phyloP scores from a whole-genome alignment of 2,329 filamentous ascomycete genomes.

The Monosporascus ibericus region DNA sequence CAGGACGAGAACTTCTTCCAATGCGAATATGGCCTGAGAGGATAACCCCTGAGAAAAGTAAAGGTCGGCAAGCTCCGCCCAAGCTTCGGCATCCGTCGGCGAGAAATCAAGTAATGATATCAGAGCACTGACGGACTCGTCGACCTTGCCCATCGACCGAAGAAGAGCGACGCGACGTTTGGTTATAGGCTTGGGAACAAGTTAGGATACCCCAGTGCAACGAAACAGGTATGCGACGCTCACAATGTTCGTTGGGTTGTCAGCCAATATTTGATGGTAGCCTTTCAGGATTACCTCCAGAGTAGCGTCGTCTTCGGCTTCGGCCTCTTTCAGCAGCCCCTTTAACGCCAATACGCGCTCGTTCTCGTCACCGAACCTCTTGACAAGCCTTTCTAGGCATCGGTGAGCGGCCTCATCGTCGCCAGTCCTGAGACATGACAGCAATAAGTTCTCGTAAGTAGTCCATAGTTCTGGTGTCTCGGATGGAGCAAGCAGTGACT shows the following conservation, averaged over 20 bases:
- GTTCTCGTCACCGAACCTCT: slow-evolving; percentile 77
- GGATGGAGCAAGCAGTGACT: slow-evolving; percentile 46
- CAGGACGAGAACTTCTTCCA: slow-evolving; percentile 85
- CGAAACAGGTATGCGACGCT: slow-evolving; percentile 25
- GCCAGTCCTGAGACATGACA: slow-evolving; percentile 77
- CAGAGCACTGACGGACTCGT: slow-evolving; percentile 70
- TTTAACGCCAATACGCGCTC: slow-evolving; percentile 79
- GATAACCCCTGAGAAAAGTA: slow-evolving; percentile 77
- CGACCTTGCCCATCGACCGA: slow-evolving; percentile 60
- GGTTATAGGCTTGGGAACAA: slow-evolving; percentile 58
- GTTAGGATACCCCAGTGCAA: slow-evolving; percentile 2
- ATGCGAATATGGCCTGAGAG: slow-evolving; percentile 75
- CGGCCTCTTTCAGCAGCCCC: slow-evolving; percentile 80
- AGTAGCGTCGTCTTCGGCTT: slow-evolving; percentile 58
- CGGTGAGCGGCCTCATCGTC: slow-evolving; percentile 72
- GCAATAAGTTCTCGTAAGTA: slow-evolving; percentile 78
- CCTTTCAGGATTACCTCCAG: slow-evolving; percentile 66
- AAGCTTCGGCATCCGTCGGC: slow-evolving; percentile 87
- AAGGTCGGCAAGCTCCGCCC: slow-evolving; percentile 84
- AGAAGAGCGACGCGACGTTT: slow-evolving; percentile 82
- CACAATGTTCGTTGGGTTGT: slow-evolving; percentile 76
- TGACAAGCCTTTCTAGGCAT: slow-evolving; percentile 68
- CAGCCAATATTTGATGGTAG: slow-evolving; percentile 69
- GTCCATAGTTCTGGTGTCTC: slow-evolving; percentile 81
- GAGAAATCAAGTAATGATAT: slow-evolving; percentile 72